These are phyloP conservation scores for Mycena belliarum DNA, from an alignment of 768 basidiomycete species.

Conservation along the genomic window DNA sequence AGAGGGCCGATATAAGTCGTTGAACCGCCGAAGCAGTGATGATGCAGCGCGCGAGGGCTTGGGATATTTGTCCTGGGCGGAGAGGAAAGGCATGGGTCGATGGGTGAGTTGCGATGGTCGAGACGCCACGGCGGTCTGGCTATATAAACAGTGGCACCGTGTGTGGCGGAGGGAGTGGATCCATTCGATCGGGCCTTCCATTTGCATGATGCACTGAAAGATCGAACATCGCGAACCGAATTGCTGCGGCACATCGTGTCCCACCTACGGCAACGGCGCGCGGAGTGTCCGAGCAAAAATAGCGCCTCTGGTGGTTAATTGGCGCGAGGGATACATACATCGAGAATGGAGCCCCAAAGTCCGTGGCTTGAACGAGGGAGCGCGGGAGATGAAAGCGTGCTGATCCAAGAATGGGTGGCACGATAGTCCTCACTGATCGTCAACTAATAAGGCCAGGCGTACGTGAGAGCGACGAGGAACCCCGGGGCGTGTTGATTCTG, in stretches of 20 bases:
- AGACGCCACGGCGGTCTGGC: not conserved
- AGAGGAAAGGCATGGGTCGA: constrained; percentile 11
- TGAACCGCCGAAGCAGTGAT: constrained; percentile 17
- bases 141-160: constrained; percentile 12
- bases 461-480: not conserved
- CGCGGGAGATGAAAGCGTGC: constrained; percentile 13
- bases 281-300: constrained; percentile 9
- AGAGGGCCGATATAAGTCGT: constrained; percentile 16
- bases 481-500: not conserved
- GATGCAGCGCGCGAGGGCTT: not conserved
- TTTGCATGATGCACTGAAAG: constrained; percentile 11
- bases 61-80: not conserved
- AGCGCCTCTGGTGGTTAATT: not conserved
- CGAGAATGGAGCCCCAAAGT: not conserved
- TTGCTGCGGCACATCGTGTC: constrained; percentile 16
- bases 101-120: not conserved
- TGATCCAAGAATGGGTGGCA: constrained; percentile 10
- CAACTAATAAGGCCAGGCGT: not conserved
- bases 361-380: constrained; percentile 5
- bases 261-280: not conserved
- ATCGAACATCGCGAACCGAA: constrained; percentile 12
- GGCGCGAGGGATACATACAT: constrained; percentile 1
- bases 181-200: constrained; percentile 15
- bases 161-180: constrained; percentile 12
- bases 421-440: constrained; percentile 2